phyloP scores from a whole-genome alignment of 176 grass and related monocot genomes.

The Guadua angustifolia region DNA sequence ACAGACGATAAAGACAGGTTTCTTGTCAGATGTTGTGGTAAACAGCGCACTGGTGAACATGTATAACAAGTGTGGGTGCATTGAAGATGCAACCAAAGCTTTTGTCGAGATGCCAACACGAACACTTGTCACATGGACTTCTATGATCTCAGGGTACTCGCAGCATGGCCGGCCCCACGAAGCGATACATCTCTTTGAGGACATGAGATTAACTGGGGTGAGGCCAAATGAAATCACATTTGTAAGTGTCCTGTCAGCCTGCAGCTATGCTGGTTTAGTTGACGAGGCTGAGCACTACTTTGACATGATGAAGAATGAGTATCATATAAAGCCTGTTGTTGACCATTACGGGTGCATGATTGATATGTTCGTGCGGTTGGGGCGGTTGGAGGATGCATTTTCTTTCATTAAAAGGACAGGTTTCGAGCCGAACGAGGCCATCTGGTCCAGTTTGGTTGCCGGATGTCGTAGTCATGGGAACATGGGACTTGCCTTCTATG shows the following conservation, averaged over 20 bases:
- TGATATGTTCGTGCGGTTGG: constrained; percentile 79
- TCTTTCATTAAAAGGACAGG: constrained; percentile 56
- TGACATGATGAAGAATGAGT: constrained; percentile 74
- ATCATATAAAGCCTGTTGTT: constrained; percentile 65
- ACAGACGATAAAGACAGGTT: constrained; percentile 69
- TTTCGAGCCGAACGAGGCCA: constrained; percentile 72
- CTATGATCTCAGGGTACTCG: constrained; percentile 81
- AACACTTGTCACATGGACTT: constrained; percentile 80
- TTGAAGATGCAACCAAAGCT: constrained; percentile 66
- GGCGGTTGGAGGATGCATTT: constrained; percentile 77
- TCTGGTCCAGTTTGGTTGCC: constrained; percentile 91
- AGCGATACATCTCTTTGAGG: constrained; percentile 82
- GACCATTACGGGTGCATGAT: constrained; percentile 87
- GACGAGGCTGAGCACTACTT: constrained; percentile 75
- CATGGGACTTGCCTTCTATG: constrained; percentile 74
- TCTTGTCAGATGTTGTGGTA: constrained; percentile 78
- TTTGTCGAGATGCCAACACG: constrained; percentile 77
- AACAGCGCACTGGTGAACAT: constrained; percentile 85
- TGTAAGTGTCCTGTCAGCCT: constrained; percentile 84
- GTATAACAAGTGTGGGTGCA: constrained; percentile 85
- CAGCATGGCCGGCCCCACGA: constrained; percentile 74
- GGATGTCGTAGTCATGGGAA: constrained; percentile 83
- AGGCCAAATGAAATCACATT: constrained; percentile 82
- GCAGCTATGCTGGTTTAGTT: constrained; percentile 73
- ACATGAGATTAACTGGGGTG: constrained; percentile 71